phyloP scores from a whole-genome alignment of 768 basidiomycete genomes.

The Mycena rosella region DNA sequence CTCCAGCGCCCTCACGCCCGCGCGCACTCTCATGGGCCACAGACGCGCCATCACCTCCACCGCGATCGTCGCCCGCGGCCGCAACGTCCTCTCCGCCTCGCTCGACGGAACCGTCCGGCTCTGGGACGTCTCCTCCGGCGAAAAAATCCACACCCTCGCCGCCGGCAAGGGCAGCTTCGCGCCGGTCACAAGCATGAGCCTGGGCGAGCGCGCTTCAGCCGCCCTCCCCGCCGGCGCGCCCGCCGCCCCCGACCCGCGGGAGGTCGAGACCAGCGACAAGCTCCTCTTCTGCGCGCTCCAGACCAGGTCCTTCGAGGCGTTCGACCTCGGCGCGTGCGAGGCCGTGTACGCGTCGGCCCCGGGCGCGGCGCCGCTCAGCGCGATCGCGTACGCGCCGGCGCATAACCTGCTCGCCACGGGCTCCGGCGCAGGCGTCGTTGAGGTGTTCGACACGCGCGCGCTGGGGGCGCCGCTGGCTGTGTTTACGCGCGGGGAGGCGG shows the following conservation, averaged over 20 bases:
- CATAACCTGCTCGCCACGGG: conserved; percentile 69
- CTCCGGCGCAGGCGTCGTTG: conserved; percentile 65
- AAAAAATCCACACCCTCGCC: conserved; percentile 60
- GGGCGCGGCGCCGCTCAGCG: conserved; percentile 48
- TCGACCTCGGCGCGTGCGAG: conserved; percentile 64
- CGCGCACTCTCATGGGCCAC: conserved; percentile 75
- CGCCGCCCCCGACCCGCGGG: conserved; percentile 46
- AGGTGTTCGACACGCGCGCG: conserved; percentile 67
- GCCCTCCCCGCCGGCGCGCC: conserved; percentile 1
- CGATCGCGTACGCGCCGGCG: conserved; percentile 58
- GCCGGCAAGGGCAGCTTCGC: conserved; percentile 49
- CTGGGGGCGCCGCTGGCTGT: conserved; percentile 54
- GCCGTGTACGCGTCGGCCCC: conserved; percentile 46
- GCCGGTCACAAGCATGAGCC: conserved; percentile 59
- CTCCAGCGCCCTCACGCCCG: conserved; percentile 57
- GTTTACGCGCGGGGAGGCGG: conserved; percentile 61
- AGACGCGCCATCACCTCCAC: conserved; percentile 73
- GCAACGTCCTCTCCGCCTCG: conserved; percentile 74
- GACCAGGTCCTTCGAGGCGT: conserved; percentile 65
- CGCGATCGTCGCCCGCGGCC: conserved; percentile 74
- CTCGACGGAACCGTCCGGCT: conserved; percentile 78
- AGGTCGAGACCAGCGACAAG: conserved; percentile 63
- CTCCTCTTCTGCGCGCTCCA: conserved; percentile 67
- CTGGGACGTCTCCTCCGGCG: conserved; percentile 77
- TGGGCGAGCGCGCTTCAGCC: conserved; percentile 53